Evolutionary conservation across 2,329 filamentous ascomycete genomes (phyloP), one percentile per base, ranked within the genome.

Genomic region (Fusarium anguioides): DNA sequence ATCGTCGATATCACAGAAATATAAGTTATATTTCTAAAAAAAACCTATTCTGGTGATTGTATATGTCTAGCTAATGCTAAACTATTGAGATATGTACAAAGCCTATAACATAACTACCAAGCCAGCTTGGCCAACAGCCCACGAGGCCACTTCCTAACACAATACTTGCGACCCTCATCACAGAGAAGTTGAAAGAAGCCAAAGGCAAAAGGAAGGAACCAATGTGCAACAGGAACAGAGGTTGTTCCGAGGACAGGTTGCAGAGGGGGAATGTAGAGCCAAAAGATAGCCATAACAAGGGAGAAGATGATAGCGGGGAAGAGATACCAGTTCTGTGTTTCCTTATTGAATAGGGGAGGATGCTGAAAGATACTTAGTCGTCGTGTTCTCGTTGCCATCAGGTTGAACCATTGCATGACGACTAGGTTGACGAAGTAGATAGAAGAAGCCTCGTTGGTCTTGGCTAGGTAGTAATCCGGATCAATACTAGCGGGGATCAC

Each of bases 361-460:
- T 94, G 91, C 73, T 92, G 89, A 75, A 94, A 88, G 66, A 94
- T 86, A 54, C 86, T 86, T 21, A 90, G 81, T 2, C 86, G 82
- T 2, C 89, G 82, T 3, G 87, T 94, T 17, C 91, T 84, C 7
- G 91, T 83, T 2, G 88, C 87, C 72, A 94, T 84, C 6, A 94
- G 81, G 74, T 91, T 92, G 81, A 93, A 93, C 82, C 89, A 89
- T 82, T 92, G 90, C 90, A 94, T 93, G 46, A 94, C 88, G 4
- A 95, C 91, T 21, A 95, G 80, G 60, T 89, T 94, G 68, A 94
- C 86, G 71, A 94, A 94, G 77, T 94, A 94, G 60, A 95, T 89
- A 17, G 88, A 91, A 35, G 86, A 90, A 0, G 90, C 90, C 61
- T 86, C 83, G 64, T 89, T 90, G 23, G 91, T 79, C 64, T 86